Conservation (phyloP, 1,139 yeast genomes). For the Blastobotrys capitulatus region DNA sequence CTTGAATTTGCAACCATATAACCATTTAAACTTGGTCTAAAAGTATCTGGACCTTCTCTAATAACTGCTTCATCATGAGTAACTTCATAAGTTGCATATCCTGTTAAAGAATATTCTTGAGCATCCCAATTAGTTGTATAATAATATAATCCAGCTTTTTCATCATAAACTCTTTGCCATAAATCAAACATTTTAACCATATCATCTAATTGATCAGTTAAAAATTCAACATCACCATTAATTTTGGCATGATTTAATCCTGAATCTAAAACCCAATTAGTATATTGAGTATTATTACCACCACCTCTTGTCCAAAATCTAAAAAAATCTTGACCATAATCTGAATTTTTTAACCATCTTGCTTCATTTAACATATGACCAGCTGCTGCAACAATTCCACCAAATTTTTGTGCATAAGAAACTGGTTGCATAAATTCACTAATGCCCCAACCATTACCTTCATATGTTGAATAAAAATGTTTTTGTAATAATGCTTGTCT, state of each 20-base stretch:
- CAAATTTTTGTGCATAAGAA: neutral
- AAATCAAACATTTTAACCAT: neutral
- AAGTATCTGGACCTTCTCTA: conserved; percentile 1
- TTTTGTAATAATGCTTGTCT: neutral
- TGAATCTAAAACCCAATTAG: conserved; percentile 3
- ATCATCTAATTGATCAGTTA: conserved; percentile 1
- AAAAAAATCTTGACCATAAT: neutral
- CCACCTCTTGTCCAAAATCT: conserved; percentile 4
- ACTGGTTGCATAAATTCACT: conserved; percentile 1
- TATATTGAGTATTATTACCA: conserved; percentile 2
- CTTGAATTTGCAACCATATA: conserved; percentile 7
- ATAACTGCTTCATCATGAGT: neutral
- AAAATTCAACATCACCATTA: neutral
- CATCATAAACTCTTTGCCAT: conserved; percentile 1
- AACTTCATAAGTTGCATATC: neutral
- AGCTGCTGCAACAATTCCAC: neutral
- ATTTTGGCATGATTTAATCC: conserved; percentile 1
- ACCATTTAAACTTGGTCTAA: conserved; percentile 2
- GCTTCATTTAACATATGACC: conserved; percentile 2
- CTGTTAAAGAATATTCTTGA: neutral
- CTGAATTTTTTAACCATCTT: conserved; percentile 1
- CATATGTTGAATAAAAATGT: neutral
- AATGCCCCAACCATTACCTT: neutral
- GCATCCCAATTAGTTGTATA: conserved; percentile 1
- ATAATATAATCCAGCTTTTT: conserved; percentile 1